Evolutionary conservation across 345 rosid genomes (phyloP).

Genomic region (Isatis tinctoria): DNA sequence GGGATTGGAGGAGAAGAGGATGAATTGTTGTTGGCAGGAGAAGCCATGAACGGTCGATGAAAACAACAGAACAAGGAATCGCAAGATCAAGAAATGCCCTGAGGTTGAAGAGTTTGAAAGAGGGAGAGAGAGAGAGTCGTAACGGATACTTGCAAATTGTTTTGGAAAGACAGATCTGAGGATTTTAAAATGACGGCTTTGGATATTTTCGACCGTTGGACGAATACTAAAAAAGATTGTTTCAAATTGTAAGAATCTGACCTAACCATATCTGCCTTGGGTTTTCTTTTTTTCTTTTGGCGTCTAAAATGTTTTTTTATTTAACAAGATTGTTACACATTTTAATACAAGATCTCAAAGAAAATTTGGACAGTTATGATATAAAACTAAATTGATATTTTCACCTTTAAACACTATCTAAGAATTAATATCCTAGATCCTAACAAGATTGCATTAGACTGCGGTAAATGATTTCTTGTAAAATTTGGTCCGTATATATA

Average conservation of each 20-base stretch:
- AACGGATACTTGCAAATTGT: conserved; percentile 32
- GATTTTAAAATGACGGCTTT: conserved; percentile 16
- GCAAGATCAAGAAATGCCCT: conserved; percentile 1
- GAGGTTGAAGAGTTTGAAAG: background rate
- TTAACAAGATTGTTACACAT: too few species aligned
- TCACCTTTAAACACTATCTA: too few species aligned
- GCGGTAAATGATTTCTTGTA: too few species aligned
- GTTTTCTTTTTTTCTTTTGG: too few species aligned
- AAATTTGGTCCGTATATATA: too few species aligned
- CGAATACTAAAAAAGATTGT: background rate
- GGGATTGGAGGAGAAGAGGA: conserved; percentile 30
- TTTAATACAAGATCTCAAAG: too few species aligned
- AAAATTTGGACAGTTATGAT: too few species aligned
- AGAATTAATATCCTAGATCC: too few species aligned
- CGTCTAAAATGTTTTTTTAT: too few species aligned
- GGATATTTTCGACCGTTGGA: conserved; percentile 38
- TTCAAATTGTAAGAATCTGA: background rate
- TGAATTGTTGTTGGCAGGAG: conserved; percentile 19
- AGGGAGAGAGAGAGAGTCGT: conserved; percentile 6
- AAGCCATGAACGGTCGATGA: conserved; percentile 21
- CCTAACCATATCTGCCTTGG: too few species aligned
- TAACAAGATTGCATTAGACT: too few species aligned
- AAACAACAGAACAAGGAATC: background rate
- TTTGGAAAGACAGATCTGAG: conserved; percentile 1
- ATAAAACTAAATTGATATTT: too few species aligned